Evolutionary conservation across 2,329 filamentous ascomycete genomes (phyloP).

Genomic region (Sclerotinia sclerotiorum): DNA sequence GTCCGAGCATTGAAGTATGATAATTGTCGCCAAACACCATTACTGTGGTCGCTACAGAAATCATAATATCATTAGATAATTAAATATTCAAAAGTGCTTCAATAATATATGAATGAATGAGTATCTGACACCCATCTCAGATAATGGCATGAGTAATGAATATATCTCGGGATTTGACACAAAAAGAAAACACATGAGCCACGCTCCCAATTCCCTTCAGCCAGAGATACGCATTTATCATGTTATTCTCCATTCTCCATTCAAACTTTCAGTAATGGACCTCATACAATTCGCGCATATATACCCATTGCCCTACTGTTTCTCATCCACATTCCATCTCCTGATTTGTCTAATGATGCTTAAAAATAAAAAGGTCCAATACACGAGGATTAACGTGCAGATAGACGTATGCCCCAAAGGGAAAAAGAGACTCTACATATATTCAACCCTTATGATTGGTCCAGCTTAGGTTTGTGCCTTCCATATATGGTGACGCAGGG

Average conservation of each 20-base stretch:
- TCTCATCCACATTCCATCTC: too few species aligned
- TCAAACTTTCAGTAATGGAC: too few species aligned
- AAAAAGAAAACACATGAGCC: slow-evolving; percentile 24
- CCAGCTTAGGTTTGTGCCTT: slow-evolving; percentile 49
- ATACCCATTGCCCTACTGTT: too few species aligned
- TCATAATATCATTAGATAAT: too few species aligned
- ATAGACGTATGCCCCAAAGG: slow-evolving; percentile 44
- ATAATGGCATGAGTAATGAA: background rate
- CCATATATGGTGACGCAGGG: slow-evolving; percentile 55
- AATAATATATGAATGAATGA: too few species aligned
- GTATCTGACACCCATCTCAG: slow-evolving; percentile 21
- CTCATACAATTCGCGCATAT: slow-evolving; percentile 40
- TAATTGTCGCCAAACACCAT: too few species aligned
- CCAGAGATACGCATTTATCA: slow-evolving; percentile 21
- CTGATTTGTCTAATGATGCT: too few species aligned
- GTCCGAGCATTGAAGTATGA: too few species aligned
- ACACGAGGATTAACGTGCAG: slow-evolving; percentile 50
- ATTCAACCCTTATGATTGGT: slow-evolving; percentile 45
- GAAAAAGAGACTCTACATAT: slow-evolving; percentile 44
- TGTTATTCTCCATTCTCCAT: too few species aligned
- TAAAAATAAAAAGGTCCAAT: slow-evolving; percentile 39
- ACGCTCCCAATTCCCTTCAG: slow-evolving; percentile 29
- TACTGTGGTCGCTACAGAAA: too few species aligned
- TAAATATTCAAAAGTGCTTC: too few species aligned
- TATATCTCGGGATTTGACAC: background rate